Evolutionary conservation across 176 grass and related monocot genomes (phyloP).

Genomic region (Panicum miliaceum): DNA sequence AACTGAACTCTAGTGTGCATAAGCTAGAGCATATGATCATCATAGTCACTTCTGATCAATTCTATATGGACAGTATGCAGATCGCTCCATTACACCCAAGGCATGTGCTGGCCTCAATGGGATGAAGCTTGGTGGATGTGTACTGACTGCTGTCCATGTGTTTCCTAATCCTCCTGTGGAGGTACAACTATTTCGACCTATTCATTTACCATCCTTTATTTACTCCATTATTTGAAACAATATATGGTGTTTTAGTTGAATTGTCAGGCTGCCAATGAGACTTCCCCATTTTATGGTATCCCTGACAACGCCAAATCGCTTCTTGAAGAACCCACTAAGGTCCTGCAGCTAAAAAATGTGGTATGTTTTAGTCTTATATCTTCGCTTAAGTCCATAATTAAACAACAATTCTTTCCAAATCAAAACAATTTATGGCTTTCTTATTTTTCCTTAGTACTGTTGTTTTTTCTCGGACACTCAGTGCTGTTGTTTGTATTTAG

Average conservation of each 20-base stretch:
- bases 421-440: slow-evolving; percentile 11
- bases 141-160: slow-evolving; percentile 71
- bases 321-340: slow-evolving; percentile 69
- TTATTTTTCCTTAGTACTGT: slow-evolving; percentile 15
- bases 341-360: slow-evolving; percentile 87
- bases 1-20: slow-evolving; percentile 26
- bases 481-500: background rate
- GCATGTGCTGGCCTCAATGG: slow-evolving; percentile 96
- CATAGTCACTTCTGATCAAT: slow-evolving; percentile 39
- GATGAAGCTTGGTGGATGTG: slow-evolving; percentile 80
- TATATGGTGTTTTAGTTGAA: slow-evolving; percentile 14
- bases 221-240: slow-evolving; percentile 44
- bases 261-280: slow-evolving; percentile 54
- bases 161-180: slow-evolving; percentile 57
- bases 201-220: slow-evolving; percentile 30
- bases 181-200: slow-evolving; percentile 50
- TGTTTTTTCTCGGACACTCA: background rate
- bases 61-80: slow-evolving; percentile 65
- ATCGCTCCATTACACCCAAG: slow-evolving; percentile 78
- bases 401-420: background rate
- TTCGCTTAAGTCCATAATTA: slow-evolving; percentile 22
- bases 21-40: slow-evolving; percentile 31
- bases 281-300: slow-evolving; percentile 74
- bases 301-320: slow-evolving; percentile 72
- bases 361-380: slow-evolving; percentile 52